phyloP scores from a whole-genome alignment of 1,284 basidiomycete genomes.

The Malassezia dermatis region DNA sequence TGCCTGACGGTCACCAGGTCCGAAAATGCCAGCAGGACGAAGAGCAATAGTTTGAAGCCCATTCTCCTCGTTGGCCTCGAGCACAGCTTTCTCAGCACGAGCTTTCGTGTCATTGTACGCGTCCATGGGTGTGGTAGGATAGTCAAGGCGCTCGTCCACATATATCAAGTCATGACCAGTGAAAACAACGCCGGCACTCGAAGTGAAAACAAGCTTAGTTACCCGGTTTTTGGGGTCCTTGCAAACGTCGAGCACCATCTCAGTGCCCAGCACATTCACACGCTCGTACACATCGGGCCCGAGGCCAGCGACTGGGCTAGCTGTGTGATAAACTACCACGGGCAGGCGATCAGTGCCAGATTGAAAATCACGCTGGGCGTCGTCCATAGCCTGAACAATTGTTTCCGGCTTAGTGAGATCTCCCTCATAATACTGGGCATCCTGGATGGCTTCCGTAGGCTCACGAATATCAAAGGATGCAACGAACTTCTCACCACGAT shows the following conservation, averaged over 20 bases:
- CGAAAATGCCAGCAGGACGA: slow-evolving; percentile 92
- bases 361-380: slow-evolving; percentile 4
- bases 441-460: slow-evolving; percentile 24
- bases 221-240: slow-evolving; percentile 55
- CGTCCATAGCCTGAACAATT: slow-evolving; percentile 16
- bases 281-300: slow-evolving; percentile 67
- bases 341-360: background rate
- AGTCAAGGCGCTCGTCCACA: slow-evolving; percentile 75
- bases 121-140: slow-evolving; percentile 68
- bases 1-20: slow-evolving; percentile 82
- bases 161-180: slow-evolving; percentile 71
- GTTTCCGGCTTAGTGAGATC: slow-evolving; percentile 37
- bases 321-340: slow-evolving; percentile 70
- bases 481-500: slow-evolving; percentile 42
- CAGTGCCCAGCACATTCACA: slow-evolving; percentile 88
- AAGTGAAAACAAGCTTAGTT: slow-evolving; percentile 84
- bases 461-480: slow-evolving; percentile 36
- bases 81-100: slow-evolving; percentile 66
- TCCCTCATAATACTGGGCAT: slow-evolving; percentile 36
- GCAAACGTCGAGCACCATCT: slow-evolving; percentile 68
- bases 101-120: slow-evolving; percentile 91
- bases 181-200: slow-evolving; percentile 85
- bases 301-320: slow-evolving; percentile 67
- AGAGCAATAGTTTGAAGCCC: slow-evolving; percentile 79
- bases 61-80: slow-evolving; percentile 67